Evolutionary conservation across 2,329 filamentous ascomycete species (phyloP), one percentile per base, ranked within the genome.

Genomic region (Fusarium denticulatum): DNA sequence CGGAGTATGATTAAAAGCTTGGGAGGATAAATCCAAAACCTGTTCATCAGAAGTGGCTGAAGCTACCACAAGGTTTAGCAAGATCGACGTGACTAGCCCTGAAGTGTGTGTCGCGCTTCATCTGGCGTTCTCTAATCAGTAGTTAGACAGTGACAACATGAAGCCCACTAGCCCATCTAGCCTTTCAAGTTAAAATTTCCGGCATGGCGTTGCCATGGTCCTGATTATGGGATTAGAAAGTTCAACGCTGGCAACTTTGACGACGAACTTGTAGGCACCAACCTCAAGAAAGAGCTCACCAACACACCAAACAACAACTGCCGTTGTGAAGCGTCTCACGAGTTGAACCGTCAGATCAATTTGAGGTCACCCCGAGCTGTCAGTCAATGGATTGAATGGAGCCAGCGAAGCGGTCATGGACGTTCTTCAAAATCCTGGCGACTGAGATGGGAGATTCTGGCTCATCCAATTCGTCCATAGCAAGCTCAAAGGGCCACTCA

Each of bases 391-490:
- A 32, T 46, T 60, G 24, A 76, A 76, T 64, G 64, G 65, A 55
- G 72, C 69, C 67, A 77, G 58, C 60, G 69, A 77, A 64, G 75
- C 64, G 52, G 65, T 60, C 45, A 67, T 67, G 59, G 60, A 67
- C 24, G 46, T 60, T 42, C 46, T 60, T 37, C 56, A 52, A 69
- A 53, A 67, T 50, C 24, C 34, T 64, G 24, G 28, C 64, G 36
- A 58, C 61, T 46, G 63, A 67, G 46, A 43, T 66, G 67, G 67
- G 69, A 72, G 58, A 37, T 43, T 50, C 32, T 52, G 26, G 50
- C 46, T n/a, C 45, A 47, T 20, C 68, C 55, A 36, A 67, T 65
- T 43, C 28, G 65, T 66, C 66, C 39, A 61, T 42, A 57, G 59
- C 37, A 56, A 74, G 57, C 56, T 62, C 43, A 62, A 59, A 32